Evolutionary conservation across 108 stramenopile species (phyloP).

Genomic region (Cyclostephanos tholiformis): DNA sequence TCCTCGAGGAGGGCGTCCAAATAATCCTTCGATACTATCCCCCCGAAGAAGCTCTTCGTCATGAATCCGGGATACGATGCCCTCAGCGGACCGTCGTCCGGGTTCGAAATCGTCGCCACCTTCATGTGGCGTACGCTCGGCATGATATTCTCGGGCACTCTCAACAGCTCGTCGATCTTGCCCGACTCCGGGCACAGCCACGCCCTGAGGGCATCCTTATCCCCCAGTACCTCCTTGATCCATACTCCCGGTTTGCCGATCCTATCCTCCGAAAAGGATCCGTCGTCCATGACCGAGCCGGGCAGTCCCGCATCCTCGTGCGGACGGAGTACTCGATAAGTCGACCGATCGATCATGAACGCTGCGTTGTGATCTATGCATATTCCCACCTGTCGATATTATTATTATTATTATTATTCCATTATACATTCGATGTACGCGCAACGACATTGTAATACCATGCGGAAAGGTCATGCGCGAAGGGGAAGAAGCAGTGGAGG

Average conservation of each 20-base stretch:
- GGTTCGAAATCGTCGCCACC: conserved; percentile 10
- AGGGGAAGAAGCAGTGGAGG: too few relatives aligned
- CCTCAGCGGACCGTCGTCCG: conserved; percentile 32
- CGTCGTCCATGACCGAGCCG: conserved; percentile 30
- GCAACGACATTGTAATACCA: too few relatives aligned
- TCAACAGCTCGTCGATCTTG: conserved; percentile 10
- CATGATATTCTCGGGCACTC: conserved; percentile 12
- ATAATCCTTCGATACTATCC: conserved; percentile 13
- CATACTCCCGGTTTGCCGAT: conserved; percentile 36
- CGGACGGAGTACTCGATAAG: conserved; percentile 26
- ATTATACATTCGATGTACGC: too few relatives aligned
- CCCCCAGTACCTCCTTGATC: conserved; percentile 35
- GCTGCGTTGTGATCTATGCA: conserved; percentile 50
- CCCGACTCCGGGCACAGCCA: conserved; percentile 18
- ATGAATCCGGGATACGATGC: conserved; percentile 30
- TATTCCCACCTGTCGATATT: conserved; percentile 46
- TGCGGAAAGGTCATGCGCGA: too few relatives aligned
- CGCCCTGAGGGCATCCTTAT: background rate
- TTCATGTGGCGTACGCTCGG: conserved; percentile 27
- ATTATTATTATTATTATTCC: too few relatives aligned
- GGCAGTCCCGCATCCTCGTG: conserved; percentile 7
- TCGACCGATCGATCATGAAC: conserved; percentile 17
- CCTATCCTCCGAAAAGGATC: conserved; percentile 25
- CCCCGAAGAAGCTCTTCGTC: conserved; percentile 27
- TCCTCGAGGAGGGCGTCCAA: conserved; percentile 6